phyloP scores from a whole-genome alignment of 176 grass and related monocot genomes.

The Secale cereale region DNA sequence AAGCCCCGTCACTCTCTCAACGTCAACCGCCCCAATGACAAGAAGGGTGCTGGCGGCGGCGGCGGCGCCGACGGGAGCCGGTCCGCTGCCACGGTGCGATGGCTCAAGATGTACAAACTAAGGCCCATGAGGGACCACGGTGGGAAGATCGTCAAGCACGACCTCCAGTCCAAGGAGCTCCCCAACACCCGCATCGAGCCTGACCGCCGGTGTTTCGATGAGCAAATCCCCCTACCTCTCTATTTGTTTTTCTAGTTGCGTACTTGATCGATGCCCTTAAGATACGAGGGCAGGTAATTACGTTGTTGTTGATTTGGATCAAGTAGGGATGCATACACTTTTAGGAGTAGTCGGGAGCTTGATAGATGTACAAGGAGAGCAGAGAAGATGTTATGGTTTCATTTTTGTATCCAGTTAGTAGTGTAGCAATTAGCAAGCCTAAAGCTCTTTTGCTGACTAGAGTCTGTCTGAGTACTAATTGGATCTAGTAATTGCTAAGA shows the following conservation, averaged over 20 bases:
- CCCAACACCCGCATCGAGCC: slow-evolving; percentile 84
- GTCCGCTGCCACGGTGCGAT: slow-evolving; percentile 63
- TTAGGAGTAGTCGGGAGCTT: too few relatives aligned
- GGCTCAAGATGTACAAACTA: slow-evolving; percentile 75
- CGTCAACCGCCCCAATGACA: slow-evolving; percentile 83
- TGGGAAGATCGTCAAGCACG: slow-evolving; percentile 65
- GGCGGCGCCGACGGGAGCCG: slow-evolving; percentile 46
- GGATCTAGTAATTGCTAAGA: too few relatives aligned
- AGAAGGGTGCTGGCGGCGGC: slow-evolving; percentile 38
- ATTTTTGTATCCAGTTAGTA: too few relatives aligned
- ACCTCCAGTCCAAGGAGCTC: slow-evolving; percentile 81
- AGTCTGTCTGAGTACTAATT: too few relatives aligned
- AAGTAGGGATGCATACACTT: background rate
- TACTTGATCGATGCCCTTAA: too few relatives aligned
- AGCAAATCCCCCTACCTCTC: background rate
- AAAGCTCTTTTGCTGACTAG: too few relatives aligned
- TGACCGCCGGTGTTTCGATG: slow-evolving; percentile 78
- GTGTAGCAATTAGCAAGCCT: too few relatives aligned
- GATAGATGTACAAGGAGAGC: background rate
- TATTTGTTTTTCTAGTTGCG: background rate
- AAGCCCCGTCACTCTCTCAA: slow-evolving; percentile 12
- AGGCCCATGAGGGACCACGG: slow-evolving; percentile 52
- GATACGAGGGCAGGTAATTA: too few relatives aligned
- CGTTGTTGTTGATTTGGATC: background rate
- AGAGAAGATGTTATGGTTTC: background rate